These are phyloP conservation scores for Takakia lepidozioides DNA, from an alignment of 225 moss, liverwort and hornwort genomes.

Conservation along the genomic window DNA sequence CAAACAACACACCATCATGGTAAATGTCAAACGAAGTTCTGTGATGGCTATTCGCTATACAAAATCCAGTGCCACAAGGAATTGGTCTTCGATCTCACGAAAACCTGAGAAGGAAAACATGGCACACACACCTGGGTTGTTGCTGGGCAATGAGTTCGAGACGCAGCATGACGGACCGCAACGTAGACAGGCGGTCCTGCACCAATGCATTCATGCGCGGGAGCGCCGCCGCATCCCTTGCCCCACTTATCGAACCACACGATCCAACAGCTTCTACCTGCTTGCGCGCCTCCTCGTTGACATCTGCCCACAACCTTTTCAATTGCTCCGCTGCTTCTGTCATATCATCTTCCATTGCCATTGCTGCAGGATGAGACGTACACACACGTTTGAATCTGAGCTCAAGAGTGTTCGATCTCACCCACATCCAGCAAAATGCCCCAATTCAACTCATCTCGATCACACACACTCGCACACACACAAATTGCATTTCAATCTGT, in stretches of 20 bases:
- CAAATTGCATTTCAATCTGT: too few relatives aligned
- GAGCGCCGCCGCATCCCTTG: conserved; percentile 58
- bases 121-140: conserved; percentile 39
- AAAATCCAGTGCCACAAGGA: too few relatives aligned
- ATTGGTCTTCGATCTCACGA: too few relatives aligned
- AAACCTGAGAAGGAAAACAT: neutral
- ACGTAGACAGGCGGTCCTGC: conserved; percentile 64
- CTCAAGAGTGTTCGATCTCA: too few relatives aligned
- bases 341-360: conserved; percentile 24
- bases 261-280: conserved; percentile 64
- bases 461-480: too few relatives aligned
- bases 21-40: neutral
- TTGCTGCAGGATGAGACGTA: too few relatives aligned
- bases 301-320: conserved; percentile 34
- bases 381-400: too few relatives aligned
- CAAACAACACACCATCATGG: neutral
- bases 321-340: conserved; percentile 26
- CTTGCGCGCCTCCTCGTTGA: conserved; percentile 59
- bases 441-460: too few relatives aligned
- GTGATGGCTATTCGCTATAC: too few relatives aligned
- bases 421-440: too few relatives aligned
- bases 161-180: conserved; percentile 57
- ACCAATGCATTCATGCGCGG: conserved; percentile 78
- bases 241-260: conserved; percentile 39
- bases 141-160: conserved; percentile 76